Base-by-base conservation (phyloP, 805 yeast genomes). In the Ogataea populi-albae region DNA sequence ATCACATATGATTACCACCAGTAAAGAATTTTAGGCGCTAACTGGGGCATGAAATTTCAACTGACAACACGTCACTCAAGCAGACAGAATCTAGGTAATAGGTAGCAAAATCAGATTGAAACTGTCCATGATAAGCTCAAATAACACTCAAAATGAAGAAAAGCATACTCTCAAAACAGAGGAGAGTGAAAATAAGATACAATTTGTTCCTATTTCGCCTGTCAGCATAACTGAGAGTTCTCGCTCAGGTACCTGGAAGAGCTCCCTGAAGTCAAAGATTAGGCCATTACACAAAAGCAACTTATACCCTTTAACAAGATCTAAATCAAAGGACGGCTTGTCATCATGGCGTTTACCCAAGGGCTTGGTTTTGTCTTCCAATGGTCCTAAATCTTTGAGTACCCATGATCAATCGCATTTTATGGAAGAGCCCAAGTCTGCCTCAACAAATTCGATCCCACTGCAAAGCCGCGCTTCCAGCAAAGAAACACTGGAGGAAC, bases 231-330 rank as follows among this genome's bases (percentile, higher is more conserved):
- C n/a, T 4, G 5, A 14, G 17, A 19, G 20, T 10, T 5, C 23
- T 9, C 37, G 30, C 23, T 23, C 37, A 15, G 43, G 46, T 22
- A 45, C 48, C 6, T 51, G 55, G 55, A 42, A 47, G 5, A 38
- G 30, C 16, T 26, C 49, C 1, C 15, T 51, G n/a, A 51, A 46
- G 30, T 31, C 49, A 11, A 47, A 39, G 22, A 36, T 49, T 6
- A 49, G 38, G 29, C 31, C 37, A 3, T 30, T 32, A 11, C 18
- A 21, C 21, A 7, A 26, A 6, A 15, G 26, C 22, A 22, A n/a
- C 9, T 26, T 26, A 33, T 30, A 22, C 16, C 44, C 45, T 3
- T 12, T 32, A 5, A 24, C 31, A 22, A 27, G 46, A 17, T 26
- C 35, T 21, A 40, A 38, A 29, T 30, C 42, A 16, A 21, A 29